phyloP scores from a whole-genome alignment of 805 yeast genomes.

The Teunomyces gatunensis region DNA sequence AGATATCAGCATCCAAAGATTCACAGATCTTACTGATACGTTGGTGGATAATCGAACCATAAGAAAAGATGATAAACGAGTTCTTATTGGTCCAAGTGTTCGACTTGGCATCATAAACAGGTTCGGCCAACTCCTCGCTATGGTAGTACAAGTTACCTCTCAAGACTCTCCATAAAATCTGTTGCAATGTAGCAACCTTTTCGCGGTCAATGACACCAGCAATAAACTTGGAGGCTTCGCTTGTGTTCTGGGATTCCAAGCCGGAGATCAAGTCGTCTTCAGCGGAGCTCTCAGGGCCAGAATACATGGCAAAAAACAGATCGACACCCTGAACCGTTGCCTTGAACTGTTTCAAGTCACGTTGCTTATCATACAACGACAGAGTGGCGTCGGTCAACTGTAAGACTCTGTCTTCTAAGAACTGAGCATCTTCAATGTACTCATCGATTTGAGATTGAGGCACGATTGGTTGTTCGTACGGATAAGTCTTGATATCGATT shows the following conservation, averaged over 20 bases:
- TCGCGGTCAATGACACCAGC: slow-evolving; percentile 81
- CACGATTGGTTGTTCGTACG: slow-evolving; percentile 30
- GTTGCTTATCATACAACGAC: slow-evolving; percentile 59
- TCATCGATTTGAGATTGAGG: slow-evolving; percentile 70
- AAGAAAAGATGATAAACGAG: slow-evolving; percentile 86
- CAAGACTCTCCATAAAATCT: slow-evolving; percentile 85
- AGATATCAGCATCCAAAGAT: slow-evolving; percentile 81
- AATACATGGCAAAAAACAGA: slow-evolving; percentile 24
- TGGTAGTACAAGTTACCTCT: slow-evolving; percentile 88
- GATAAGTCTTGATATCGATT: slow-evolving; percentile 35
- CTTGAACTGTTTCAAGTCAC: slow-evolving; percentile 68
- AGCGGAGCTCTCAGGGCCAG: slow-evolving; percentile 19
- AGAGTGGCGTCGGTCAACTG: slow-evolving; percentile 72
- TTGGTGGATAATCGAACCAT: slow-evolving; percentile 71
- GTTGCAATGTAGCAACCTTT: slow-evolving; percentile 69
- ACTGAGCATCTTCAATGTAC: slow-evolving; percentile 56
- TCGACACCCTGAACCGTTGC: slow-evolving; percentile 42
- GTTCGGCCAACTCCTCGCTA: slow-evolving; percentile 67
- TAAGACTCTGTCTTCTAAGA: slow-evolving; percentile 69
- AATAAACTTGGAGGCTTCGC: slow-evolving; percentile 43
- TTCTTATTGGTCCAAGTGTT: slow-evolving; percentile 64
- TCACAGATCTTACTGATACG: slow-evolving; percentile 83
- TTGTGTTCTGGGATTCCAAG: slow-evolving; percentile 33
- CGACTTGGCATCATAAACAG: slow-evolving; percentile 60
- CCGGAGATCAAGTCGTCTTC: slow-evolving; percentile 34